Evolutionary conservation across 1,139 yeast genomes (phyloP), one percentile per base, ranked within the genome.

Genomic region (Hansenula anomala): DNA sequence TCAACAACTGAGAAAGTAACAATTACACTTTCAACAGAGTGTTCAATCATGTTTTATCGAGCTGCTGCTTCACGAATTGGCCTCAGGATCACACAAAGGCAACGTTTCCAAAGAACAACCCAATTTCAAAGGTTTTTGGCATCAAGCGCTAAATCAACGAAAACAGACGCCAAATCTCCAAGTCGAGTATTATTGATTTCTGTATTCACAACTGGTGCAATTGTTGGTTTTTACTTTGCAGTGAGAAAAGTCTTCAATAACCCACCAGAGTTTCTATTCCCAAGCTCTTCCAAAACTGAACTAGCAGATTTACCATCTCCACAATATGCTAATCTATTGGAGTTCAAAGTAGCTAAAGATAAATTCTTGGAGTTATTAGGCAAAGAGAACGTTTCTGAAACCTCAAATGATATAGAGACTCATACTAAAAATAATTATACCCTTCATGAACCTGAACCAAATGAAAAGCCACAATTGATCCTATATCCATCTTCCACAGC

Each of bases 401-500:
- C 59, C 7, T 42, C 44, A 57, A 64, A 47, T 44, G 69, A 51
- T 59, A 52, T 37, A 60, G 64, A 38, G 44, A 20, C 37, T 1
- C 52, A 49, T 30, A 41, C 52, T 1, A 45, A 46, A 3, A 52
- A 51, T 29, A 45, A 40, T 22, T 52, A 52, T 34, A 46, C 52
- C 3, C 34, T 55, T n/a, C 51, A 51, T 32, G 43, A 77, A 41
- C 82, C 90, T 3, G 55, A 54, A 3, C 45, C 48, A 2, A 59
- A 64, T 23, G 76, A 85, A 50, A 61, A 63, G 22, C 92, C 95
- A 0, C 64, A 66, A 31, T 64, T 78, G 17, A 76, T 85, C 17
- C 75, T 83, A 10, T 79, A 66, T 50, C 94, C 94, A 1, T 58
- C 52, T 2, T 59, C 73, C 17, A 80, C 90, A 0, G 80, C 79